phyloP scores from a whole-genome alignment of 495 filamentous ascomycete species.

The Aspergillus conjunctus region DNA sequence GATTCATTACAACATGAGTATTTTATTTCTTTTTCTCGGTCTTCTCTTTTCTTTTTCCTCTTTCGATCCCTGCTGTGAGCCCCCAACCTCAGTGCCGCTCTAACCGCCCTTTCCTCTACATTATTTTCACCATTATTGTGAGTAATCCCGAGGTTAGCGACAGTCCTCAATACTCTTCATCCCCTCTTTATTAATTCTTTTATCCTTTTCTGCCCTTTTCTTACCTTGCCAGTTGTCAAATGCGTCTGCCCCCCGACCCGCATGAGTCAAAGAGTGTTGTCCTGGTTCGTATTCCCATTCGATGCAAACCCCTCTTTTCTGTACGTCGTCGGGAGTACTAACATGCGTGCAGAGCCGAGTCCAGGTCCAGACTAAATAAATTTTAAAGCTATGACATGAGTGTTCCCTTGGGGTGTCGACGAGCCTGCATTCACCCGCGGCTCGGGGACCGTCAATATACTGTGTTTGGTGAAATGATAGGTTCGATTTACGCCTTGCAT shows the following conservation, averaged over 20 bases:
- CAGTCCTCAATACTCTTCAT: not conserved
- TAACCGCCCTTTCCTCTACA: slow-evolving; percentile 13
- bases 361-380: not conserved
- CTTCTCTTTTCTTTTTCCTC: slow-evolving; percentile 8
- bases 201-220: too few relatives aligned
- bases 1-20: too few relatives aligned
- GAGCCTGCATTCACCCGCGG: not conserved
- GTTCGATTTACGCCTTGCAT: not conserved
- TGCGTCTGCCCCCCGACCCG: too few relatives aligned
- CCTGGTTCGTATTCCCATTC: too few relatives aligned
- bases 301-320: too few relatives aligned
- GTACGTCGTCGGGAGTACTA: too few relatives aligned
- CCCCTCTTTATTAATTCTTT: not conserved
- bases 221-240: too few relatives aligned
- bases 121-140: slow-evolving; percentile 6
- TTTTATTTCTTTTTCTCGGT: slow-evolving; percentile 4
- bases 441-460: not conserved
- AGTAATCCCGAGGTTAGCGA: not conserved
- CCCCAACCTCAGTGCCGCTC: slow-evolving; percentile 16
- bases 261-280: too few relatives aligned
- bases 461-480: not conserved
- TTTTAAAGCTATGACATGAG: not conserved
- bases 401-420: not conserved
- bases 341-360: not conserved
- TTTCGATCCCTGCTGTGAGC: not conserved